Conservation (phyloP, 306 rosid species). For the Glycine tomentella region DNA sequence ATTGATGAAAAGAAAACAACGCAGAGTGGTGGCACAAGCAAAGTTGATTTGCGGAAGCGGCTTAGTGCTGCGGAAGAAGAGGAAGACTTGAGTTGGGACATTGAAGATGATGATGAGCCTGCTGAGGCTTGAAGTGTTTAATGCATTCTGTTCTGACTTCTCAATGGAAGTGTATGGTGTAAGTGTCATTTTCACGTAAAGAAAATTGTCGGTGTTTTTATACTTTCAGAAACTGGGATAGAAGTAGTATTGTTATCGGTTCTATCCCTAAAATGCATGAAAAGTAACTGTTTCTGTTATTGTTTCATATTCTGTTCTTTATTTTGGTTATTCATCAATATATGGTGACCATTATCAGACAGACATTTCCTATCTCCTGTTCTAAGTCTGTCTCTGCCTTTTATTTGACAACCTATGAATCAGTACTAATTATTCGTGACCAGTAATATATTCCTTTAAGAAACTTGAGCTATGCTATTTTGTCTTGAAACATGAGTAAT, state of each 20-base stretch:
- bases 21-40: slow-evolving; percentile 49
- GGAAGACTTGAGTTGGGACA: slow-evolving; percentile 93
- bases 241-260: slow-evolving; percentile 40
- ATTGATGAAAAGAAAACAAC: slow-evolving; percentile 68
- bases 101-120: slow-evolving; percentile 73
- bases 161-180: slow-evolving; percentile 29
- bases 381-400: not conserved
- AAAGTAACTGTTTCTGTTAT: slow-evolving; percentile 34
- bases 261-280: slow-evolving; percentile 44
- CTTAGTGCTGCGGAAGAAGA: slow-evolving; percentile 78
- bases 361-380: not conserved
- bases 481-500: slow-evolving; percentile 14
- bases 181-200: slow-evolving; percentile 37
- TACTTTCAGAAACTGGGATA: slow-evolving; percentile 27
- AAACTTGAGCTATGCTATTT: not conserved
- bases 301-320: slow-evolving; percentile 6
- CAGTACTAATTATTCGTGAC: not conserved
- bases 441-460: not conserved
- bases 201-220: slow-evolving; percentile 23
- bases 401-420: not conserved
- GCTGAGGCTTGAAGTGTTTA: slow-evolving; percentile 56
- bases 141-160: slow-evolving; percentile 36
- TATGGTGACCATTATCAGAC: slow-evolving; percentile 19
- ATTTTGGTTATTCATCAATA: slow-evolving; percentile 23
- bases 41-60: slow-evolving; percentile 67